Percentiles rank a stretch among this genome's conserved stretches.
Evolutionary conservation across 805 yeast genomes (phyloP).

Genomic region (Yarrowia phangngaensis): DNA sequence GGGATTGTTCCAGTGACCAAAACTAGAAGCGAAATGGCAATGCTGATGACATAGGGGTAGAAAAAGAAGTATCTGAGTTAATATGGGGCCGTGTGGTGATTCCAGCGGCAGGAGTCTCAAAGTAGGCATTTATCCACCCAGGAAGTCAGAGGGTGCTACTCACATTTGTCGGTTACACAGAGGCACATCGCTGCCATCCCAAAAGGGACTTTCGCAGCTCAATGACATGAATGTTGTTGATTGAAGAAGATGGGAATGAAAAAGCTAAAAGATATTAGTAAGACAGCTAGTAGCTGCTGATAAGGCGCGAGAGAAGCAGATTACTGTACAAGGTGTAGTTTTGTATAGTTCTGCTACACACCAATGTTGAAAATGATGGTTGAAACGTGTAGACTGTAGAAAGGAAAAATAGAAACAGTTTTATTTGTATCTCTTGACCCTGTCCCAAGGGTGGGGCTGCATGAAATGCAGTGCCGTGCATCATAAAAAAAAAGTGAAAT

Average conservation of each 20-base stretch:
- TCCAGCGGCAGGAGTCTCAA: background rate
- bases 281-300: too few species aligned
- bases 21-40: conserved; percentile 7
- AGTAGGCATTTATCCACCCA: too few species aligned
- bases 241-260: background rate
- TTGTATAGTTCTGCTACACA: background rate
- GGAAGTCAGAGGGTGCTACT: too few species aligned
- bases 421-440: background rate
- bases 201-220: conserved; percentile 26
- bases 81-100: background rate
- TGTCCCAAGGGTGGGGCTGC: conserved; percentile 20
- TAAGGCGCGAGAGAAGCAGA: too few species aligned
- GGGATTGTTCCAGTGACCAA: conserved; percentile 14
- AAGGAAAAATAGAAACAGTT: background rate
- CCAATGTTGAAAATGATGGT: too few species aligned
- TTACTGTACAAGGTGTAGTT: background rate
- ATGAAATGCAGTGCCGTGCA: conserved; percentile 26
- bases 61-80: conserved; percentile 26
- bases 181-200: conserved; percentile 27
- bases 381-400: too few species aligned
- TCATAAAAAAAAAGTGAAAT: conserved; percentile 9
- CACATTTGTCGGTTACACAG: conserved; percentile 22
- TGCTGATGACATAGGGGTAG: conserved; percentile 17
- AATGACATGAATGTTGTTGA: conserved; percentile 12
- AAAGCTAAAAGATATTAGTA: conserved; percentile 1